These are phyloP conservation scores for Cylindrotheca closterium DNA, from an alignment of 108 stramenopile species.

Conservation along the genomic window DNA sequence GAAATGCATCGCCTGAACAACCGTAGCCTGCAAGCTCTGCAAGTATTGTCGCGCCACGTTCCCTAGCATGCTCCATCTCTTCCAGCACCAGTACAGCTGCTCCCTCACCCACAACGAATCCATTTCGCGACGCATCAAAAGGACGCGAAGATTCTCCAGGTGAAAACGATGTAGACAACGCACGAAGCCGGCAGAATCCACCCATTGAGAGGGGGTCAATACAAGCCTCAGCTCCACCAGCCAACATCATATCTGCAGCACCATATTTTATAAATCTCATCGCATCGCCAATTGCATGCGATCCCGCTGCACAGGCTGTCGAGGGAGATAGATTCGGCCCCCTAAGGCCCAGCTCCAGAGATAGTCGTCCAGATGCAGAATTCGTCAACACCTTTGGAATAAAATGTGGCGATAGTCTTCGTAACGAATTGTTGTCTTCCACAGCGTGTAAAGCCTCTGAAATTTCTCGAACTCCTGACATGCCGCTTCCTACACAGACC, in stretches of 20 bases:
- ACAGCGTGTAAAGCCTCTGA: slow-evolving; percentile 42
- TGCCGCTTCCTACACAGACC: slow-evolving; percentile 84
- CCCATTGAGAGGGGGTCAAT: slow-evolving; percentile 88
- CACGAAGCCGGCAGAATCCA: slow-evolving; percentile 91
- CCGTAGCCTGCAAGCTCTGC: slow-evolving; percentile 96
- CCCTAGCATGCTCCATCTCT: slow-evolving; percentile 86
- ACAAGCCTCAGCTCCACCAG: slow-evolving; percentile 93
- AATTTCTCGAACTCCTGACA: slow-evolving; percentile 88
- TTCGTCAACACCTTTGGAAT: slow-evolving; percentile 93
- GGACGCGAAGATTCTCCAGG: slow-evolving; percentile 73
- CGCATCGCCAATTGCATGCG: slow-evolving; percentile 93
- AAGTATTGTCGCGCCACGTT: slow-evolving; percentile 88
- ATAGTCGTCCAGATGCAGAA: slow-evolving; percentile 77
- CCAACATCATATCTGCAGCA: slow-evolving; percentile 90
- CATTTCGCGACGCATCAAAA: slow-evolving; percentile 90
- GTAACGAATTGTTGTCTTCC: slow-evolving; percentile 22
- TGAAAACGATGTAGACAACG: slow-evolving; percentile 62
- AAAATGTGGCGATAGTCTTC: slow-evolving; percentile 87
- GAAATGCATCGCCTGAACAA: slow-evolving; percentile 94
- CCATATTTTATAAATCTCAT: slow-evolving; percentile 81
- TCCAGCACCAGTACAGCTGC: slow-evolving; percentile 95
- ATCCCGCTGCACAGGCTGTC: slow-evolving; percentile 95
- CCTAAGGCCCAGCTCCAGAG: slow-evolving; percentile 59
- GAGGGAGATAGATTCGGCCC: slow-evolving; percentile 88
- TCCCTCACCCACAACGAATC: slow-evolving; percentile 99